Evolutionary conservation across 208 protist species (phyloP).

Genomic region (Herpetomonas samuelpessoai): DNA sequence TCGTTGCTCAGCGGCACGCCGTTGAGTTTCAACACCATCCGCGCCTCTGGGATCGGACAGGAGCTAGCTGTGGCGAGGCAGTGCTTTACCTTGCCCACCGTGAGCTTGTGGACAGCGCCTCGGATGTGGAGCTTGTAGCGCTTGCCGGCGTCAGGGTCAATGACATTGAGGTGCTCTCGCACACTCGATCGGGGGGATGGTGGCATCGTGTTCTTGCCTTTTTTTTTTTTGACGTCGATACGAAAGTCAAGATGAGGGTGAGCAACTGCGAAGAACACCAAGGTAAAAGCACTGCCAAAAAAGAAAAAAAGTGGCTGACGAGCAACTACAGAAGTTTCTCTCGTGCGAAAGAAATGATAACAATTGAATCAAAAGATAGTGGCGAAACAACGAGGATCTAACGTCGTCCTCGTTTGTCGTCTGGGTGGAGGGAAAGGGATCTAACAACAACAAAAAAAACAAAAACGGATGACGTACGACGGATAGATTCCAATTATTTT

Average conservation of each 20-base stretch:
- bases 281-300: not conserved
- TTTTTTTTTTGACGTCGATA: too few species aligned
- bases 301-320: not conserved
- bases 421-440: too few species aligned
- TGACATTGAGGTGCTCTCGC: slow-evolving; percentile 43
- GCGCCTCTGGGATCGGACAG: slow-evolving; percentile 34
- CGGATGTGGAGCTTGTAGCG: slow-evolving; percentile 57
- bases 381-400: too few species aligned
- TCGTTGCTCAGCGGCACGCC: slow-evolving; percentile 46
- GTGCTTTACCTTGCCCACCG: slow-evolving; percentile 65
- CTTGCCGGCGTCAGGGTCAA: slow-evolving; percentile 52
- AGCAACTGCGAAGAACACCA: not conserved
- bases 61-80: slow-evolving; percentile 51
- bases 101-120: slow-evolving; percentile 44
- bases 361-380: too few species aligned
- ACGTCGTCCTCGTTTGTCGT: too few species aligned
- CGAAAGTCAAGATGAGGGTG: not conserved
- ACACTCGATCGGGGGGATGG: not conserved
- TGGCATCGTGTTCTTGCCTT: too few species aligned
- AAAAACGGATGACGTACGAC: too few species aligned
- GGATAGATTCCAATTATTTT: too few species aligned
- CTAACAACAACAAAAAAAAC: too few species aligned
- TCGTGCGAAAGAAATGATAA: not conserved
- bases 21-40: slow-evolving; percentile 56
- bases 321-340: not conserved